phyloP scores from a whole-genome alignment of 1,139 yeast genomes.

The Yamadazyma atlantica region DNA sequence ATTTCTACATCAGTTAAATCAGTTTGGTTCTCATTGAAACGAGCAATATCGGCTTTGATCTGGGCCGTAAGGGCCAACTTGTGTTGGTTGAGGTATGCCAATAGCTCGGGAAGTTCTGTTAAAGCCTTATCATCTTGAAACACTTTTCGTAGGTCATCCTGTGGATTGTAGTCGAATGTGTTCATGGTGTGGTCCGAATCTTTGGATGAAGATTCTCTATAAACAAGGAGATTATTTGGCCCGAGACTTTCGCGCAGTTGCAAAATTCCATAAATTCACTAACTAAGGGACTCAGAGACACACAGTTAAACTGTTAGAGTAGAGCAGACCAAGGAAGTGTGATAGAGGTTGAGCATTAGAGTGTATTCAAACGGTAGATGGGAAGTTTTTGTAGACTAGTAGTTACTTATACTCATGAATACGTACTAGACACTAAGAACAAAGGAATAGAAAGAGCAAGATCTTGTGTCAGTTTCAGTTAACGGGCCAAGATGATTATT shows the following conservation, averaged over 20 bases:
- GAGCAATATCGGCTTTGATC: constrained; percentile 31
- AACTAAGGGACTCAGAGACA: background rate
- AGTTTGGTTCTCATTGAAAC: constrained; percentile 29
- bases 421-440: too few species aligned
- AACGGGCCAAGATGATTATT: too few species aligned
- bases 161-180: constrained; percentile 16
- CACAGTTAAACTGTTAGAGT: too few species aligned
- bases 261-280: background rate
- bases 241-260: background rate
- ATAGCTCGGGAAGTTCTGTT: constrained; percentile 45
- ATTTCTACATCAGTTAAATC: constrained; percentile 36
- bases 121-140: constrained; percentile 45
- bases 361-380: too few species aligned
- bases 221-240: background rate
- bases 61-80: constrained; percentile 45
- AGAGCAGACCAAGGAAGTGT: too few species aligned
- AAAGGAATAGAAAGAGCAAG: too few species aligned
- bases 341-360: background rate
- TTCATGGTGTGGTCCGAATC: background rate
- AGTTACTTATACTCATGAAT: too few species aligned
- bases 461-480: too few species aligned
- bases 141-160: constrained; percentile 31
- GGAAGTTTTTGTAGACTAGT: too few species aligned
- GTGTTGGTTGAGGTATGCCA: constrained; percentile 40
- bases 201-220: background rate